Conservation (phyloP, 441 rosid genomes). For the Breynia disticha region DNA sequence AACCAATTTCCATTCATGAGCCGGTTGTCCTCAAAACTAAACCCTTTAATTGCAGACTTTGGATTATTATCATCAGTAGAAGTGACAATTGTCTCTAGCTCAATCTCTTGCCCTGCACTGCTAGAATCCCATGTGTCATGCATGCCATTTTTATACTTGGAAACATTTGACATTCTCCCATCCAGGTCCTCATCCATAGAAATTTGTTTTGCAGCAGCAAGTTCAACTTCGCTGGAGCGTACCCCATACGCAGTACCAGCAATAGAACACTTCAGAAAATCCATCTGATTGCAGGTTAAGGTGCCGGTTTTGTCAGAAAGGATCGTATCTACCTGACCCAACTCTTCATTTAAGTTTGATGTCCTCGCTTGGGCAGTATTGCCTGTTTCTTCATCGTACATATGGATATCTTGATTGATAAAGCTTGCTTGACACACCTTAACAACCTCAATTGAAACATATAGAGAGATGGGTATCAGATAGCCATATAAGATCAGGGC, state of each 20-base stretch:
- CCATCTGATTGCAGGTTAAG: slow-evolving; percentile 98
- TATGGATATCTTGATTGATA: slow-evolving; percentile 68
- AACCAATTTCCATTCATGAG: slow-evolving; percentile 77
- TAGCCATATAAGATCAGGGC: slow-evolving; percentile 94
- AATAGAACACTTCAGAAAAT: slow-evolving; percentile 91
- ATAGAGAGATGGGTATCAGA: slow-evolving; percentile 87
- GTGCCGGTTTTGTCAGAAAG: slow-evolving; percentile 98
- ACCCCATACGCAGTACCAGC: slow-evolving; percentile 80
- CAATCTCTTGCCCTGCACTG: slow-evolving; percentile 44
- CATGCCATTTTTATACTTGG: slow-evolving; percentile 20
- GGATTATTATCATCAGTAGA: slow-evolving; percentile 29
- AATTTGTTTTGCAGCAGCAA: slow-evolving; percentile 81
- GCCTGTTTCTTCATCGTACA: slow-evolving; percentile 88
- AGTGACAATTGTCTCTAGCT: slow-evolving; percentile 56
- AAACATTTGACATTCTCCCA: slow-evolving; percentile 23
- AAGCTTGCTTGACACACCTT: slow-evolving; percentile 88
- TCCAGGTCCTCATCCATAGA: slow-evolving; percentile 66
- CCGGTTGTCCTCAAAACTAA: slow-evolving; percentile 79
- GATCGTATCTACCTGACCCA: slow-evolving; percentile 91
- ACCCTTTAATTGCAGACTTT: slow-evolving; percentile 58
- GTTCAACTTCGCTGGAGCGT: slow-evolving; percentile 76
- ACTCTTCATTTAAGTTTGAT: slow-evolving; percentile 88
- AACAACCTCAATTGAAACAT: slow-evolving; percentile 92
- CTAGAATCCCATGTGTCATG: slow-evolving; percentile 33
- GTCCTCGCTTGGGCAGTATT: slow-evolving; percentile 84